These are phyloP conservation scores for Daldinia grandis DNA, from an alignment of 495 filamentous ascomycete genomes.

Conservation along the genomic window DNA sequence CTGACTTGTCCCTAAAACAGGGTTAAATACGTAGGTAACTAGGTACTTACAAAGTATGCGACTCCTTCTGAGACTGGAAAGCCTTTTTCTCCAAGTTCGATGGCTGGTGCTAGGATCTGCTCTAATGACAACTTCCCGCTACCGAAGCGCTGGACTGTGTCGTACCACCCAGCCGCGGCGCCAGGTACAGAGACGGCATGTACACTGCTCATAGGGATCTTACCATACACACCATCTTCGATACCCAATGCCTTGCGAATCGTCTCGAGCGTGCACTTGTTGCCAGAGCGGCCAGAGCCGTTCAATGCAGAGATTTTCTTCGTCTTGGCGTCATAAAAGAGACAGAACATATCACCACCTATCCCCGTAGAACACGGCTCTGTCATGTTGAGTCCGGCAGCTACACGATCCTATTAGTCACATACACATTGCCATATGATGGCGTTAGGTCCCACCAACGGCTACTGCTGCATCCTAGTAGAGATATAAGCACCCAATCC, in stretches of 20 bases:
- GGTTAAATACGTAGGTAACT: not conserved
- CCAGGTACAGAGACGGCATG: conserved; percentile 88
- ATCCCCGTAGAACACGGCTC: conserved; percentile 96
- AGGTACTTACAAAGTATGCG: conserved; percentile 69
- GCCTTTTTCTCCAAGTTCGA: conserved; percentile 86
- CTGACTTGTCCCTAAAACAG: not conserved
- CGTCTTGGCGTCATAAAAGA: conserved; percentile 87
- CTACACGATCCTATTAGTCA: conserved; percentile 46
- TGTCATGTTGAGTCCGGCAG: conserved; percentile 90
- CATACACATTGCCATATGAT: not conserved
- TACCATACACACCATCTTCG: conserved; percentile 64
- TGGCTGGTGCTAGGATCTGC: conserved; percentile 83
- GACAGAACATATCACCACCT: conserved; percentile 97
- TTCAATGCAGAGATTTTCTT: conserved; percentile 86
- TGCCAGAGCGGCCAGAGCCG: conserved; percentile 84
- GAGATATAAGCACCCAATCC: not conserved
- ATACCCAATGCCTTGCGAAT: conserved; percentile 75
- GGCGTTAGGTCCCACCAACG: conserved; percentile 59
- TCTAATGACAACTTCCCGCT: conserved; percentile 82
- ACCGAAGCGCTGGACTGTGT: conserved; percentile 89
- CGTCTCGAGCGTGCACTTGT: conserved; percentile 71
- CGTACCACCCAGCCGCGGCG: conserved; percentile 93
- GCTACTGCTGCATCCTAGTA: conserved; percentile 91
- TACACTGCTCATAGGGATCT: conserved; percentile 78
- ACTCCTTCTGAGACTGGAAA: conserved; percentile 88